Conservation (phyloP, 139 green algal species). For the Chlamydomonas sphaeroides region DNA sequence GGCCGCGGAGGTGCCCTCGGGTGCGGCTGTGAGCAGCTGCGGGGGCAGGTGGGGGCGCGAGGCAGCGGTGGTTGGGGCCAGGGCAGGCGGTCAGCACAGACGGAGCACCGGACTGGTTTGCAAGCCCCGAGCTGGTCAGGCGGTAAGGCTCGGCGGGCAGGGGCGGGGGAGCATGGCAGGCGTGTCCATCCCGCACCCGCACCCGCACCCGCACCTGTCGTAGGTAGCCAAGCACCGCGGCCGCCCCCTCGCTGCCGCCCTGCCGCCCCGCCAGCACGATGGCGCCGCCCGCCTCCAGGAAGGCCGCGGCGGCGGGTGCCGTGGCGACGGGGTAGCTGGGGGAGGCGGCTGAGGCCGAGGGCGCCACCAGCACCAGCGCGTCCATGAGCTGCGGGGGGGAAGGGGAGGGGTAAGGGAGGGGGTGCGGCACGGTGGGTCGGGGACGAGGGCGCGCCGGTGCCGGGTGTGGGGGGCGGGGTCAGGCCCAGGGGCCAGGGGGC, state of each 20-base stretch:
- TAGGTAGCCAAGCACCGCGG: not conserved
- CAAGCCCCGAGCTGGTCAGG: no score
- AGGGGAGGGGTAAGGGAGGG: not conserved
- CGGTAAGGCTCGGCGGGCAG: not conserved
- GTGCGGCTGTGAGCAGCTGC: not conserved
- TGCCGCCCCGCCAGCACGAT: not conserved
- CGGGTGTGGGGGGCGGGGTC: not conserved
- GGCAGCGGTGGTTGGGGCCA: no score
- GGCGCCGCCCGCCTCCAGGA: conserved; percentile 20
- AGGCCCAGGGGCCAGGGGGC: no score
- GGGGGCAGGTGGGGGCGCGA: no score
- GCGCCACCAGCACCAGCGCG: not conserved
- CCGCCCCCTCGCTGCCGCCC: not conserved
- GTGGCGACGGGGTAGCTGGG: not conserved
- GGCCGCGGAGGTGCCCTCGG: no score
- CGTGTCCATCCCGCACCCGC: not conserved
- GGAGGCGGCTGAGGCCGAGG: no score
- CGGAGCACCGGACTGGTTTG: no score
- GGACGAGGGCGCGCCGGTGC: not conserved
- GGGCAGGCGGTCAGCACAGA: not conserved
- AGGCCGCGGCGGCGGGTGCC: not conserved
- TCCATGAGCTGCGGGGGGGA: not conserved
- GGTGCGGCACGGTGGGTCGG: no score
- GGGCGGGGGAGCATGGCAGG: no score
- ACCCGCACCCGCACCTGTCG: not conserved